Evolutionary conservation across 257 asterid species (phyloP).

Genomic region (Solanum lycopersicoides): DNA sequence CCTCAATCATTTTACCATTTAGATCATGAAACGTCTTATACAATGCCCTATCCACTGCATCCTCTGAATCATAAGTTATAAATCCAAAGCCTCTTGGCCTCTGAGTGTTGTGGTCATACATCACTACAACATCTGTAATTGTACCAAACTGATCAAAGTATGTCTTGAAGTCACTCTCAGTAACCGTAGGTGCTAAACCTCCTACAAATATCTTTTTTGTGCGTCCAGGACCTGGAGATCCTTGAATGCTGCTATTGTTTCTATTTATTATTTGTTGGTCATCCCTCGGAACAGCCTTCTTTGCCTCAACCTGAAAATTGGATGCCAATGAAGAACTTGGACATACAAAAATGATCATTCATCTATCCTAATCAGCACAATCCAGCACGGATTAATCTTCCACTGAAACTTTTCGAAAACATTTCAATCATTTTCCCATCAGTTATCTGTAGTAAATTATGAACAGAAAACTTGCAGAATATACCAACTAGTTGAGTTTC

Average conservation of each 20-base stretch:
- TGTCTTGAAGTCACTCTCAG: constrained; percentile 59
- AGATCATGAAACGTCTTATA: constrained; percentile 72
- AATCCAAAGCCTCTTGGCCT: constrained; percentile 83
- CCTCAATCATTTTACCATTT: constrained; percentile 77
- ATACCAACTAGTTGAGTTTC: neutral
- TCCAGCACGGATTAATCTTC: neutral
- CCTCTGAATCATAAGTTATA: constrained; percentile 71
- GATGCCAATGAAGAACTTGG: constrained; percentile 12
- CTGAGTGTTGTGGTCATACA: constrained; percentile 84
- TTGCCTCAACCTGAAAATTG: constrained; percentile 66
- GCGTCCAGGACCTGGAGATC: constrained; percentile 71
- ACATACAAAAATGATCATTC: neutral
- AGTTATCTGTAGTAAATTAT: neutral
- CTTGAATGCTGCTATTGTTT: constrained; percentile 54
- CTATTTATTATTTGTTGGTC: constrained; percentile 53
- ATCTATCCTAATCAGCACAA: neutral
- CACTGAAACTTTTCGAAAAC: neutral
- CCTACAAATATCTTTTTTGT: constrained; percentile 88
- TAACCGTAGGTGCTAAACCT: constrained; percentile 78
- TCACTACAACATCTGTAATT: constrained; percentile 66
- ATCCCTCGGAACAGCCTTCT: constrained; percentile 82
- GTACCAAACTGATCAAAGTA: constrained; percentile 76
- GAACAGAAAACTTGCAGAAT: neutral
- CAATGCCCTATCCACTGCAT: constrained; percentile 64
- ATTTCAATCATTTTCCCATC: neutral